phyloP scores from a whole-genome alignment of 192 early-diverging fungal genomes.

The Geranomyces variabilis region DNA sequence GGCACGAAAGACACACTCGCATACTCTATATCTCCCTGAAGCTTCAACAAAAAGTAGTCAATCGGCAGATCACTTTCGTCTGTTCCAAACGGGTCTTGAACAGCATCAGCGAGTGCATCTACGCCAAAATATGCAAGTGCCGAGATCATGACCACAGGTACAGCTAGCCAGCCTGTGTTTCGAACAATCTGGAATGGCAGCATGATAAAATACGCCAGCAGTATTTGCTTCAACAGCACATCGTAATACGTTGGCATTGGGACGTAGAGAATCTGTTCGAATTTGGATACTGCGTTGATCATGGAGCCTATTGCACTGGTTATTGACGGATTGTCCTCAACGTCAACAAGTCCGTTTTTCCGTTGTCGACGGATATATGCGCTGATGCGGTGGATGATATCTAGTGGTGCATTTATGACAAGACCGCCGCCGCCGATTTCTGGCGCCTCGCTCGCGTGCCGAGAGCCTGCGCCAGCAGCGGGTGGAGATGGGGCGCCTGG shows the following conservation, averaged over 20 bases:
- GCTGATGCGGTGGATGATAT: slow-evolving; percentile 43
- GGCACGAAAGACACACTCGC: no score
- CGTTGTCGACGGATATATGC: slow-evolving; percentile 39
- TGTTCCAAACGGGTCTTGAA: slow-evolving; percentile 21
- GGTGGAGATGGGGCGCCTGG: neutral
- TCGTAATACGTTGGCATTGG: slow-evolving; percentile 83
- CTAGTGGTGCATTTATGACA: slow-evolving; percentile 45
- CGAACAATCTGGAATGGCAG: slow-evolving; percentile 77
- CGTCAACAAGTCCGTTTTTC: slow-evolving; percentile 15
- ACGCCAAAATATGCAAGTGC: slow-evolving; percentile 74
- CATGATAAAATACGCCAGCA: slow-evolving; percentile 66
- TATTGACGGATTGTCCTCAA: slow-evolving; percentile 34
- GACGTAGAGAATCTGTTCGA: slow-evolving; percentile 50
- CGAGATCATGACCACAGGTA: slow-evolving; percentile 66
- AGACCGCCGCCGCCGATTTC: slow-evolving; percentile 14
- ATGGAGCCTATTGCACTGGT: slow-evolving; percentile 26
- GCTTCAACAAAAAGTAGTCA: slow-evolving; percentile 13
- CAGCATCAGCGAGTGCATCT: slow-evolving; percentile 51
- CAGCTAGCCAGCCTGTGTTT: slow-evolving; percentile 52
- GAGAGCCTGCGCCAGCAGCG: neutral
- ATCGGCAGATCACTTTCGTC: slow-evolving; percentile 28
- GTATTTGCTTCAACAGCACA: slow-evolving; percentile 78
- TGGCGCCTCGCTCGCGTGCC: neutral
- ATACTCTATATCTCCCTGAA: slow-evolving; percentile 2
- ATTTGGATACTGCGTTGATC: slow-evolving; percentile 44